These are phyloP conservation scores for Eucalyptus leucophloia DNA, from an alignment of 345 rosid species.

Conservation along the genomic window DNA sequence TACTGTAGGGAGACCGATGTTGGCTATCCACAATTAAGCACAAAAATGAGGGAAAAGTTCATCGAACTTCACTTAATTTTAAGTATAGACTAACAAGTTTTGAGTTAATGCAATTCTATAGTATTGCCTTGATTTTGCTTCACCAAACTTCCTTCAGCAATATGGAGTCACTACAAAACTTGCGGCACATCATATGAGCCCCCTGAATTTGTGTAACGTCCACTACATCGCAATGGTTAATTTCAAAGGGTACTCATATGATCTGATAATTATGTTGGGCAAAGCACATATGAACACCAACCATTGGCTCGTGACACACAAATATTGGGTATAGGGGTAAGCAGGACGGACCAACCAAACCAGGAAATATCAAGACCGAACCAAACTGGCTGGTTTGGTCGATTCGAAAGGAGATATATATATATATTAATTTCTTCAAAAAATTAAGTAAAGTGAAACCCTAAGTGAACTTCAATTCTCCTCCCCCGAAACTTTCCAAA, in stretches of 20 bases:
- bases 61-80: neutral
- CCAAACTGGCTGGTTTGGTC: rapidly evolving
- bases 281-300: neutral
- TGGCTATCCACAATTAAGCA: neutral
- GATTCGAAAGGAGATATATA: rapidly evolving
- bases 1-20: neutral
- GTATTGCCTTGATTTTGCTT: neutral
- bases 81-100: neutral
- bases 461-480: no score
- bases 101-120: neutral
- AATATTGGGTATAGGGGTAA: neutral
- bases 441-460: no score
- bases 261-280: neutral
- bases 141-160: neutral
- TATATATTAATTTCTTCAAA: no score
- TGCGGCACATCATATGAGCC: neutral
- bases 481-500: no score
- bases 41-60: neutral
- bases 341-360: no score
- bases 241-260: neutral
- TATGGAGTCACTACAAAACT: neutral
- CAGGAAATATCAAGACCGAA: no score
- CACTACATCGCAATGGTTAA: neutral
- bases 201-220: neutral
- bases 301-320: neutral